Evolutionary conservation across 768 basidiomycete genomes (phyloP), one percentile per base, ranked within the genome.

Genomic region (Fomitopsis serialis): DNA sequence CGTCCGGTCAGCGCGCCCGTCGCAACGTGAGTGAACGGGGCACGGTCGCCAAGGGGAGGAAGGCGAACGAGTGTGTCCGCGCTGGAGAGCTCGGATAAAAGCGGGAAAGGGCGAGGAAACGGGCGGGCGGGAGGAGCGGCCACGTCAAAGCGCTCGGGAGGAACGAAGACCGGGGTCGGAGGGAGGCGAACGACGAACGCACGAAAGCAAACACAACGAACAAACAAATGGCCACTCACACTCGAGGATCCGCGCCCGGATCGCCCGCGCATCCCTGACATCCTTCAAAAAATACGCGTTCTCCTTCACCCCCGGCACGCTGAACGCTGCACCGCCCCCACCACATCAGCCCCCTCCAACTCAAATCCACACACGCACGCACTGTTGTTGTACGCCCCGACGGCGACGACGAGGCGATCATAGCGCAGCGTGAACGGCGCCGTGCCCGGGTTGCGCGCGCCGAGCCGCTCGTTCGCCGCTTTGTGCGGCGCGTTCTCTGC

Each of bases 311-410:
- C 87, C 88, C 1, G 86, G 86, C 42, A 85, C 74, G 55, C 78
- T 70, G 69, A 87, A 88, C 2, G 86, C 85, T 86, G 58, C 10
- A 15, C 19, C 37, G 15, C 15, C 7, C 6, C 13, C 15, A 40
- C 15, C 50, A n/a, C n/a, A 44, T 3, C 42, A 51, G n/a, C 27
- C n/a, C 6, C 11, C 12, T 29, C 7, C 42, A 3, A 19, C 17
- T 36, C 8, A 43, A 24, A 21, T 17, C n/a, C 17, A 36, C 19
- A n/a, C 22, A 19, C 40, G 40, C n/a, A 52, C 57, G 29, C 2
- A 89, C 90, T 93, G 65, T 92, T 89, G 2, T 80, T 82, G 69
- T 93, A 93, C 44, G 88, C 87, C 2, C 92, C 92, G 1, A 91
- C 90, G 7, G 89, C 84, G 45, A 95, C 82, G 51, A 94, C 81